These are phyloP conservation scores for Rhizopogon roseolus DNA, from an alignment of 768 basidiomycete genomes.

Conservation along the genomic window DNA sequence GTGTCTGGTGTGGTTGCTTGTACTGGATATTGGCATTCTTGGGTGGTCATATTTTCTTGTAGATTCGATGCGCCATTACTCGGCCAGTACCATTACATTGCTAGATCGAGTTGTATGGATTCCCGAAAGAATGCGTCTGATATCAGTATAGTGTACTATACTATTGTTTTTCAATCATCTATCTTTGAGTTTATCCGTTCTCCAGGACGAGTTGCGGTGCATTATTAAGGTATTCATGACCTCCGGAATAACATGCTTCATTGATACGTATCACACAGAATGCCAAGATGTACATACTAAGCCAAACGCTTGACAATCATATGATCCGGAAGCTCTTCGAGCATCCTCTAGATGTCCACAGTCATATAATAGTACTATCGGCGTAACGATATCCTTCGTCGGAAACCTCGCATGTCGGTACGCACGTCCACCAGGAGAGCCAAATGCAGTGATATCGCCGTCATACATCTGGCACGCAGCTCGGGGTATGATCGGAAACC, in stretches of 20 bases:
- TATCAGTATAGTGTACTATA: neutral
- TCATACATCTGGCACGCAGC: constrained; percentile 83
- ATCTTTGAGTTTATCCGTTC: constrained; percentile 4
- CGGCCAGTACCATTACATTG: neutral
- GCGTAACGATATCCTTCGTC: constrained; percentile 76
- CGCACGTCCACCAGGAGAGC: constrained; percentile 24
- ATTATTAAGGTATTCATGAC: constrained; percentile 56
- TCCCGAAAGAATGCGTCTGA: neutral
- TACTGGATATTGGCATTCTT: too few species aligned
- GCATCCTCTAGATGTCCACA: constrained; percentile 78
- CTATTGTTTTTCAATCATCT: constrained; percentile 13
- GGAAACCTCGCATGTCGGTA: constrained; percentile 76
- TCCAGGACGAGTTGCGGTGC: constrained; percentile 23
- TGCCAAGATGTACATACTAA: constrained; percentile 76
- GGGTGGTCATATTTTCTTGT: too few species aligned
- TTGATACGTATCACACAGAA: constrained; percentile 76
- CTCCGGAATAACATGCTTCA: constrained; percentile 68
- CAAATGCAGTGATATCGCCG: constrained; percentile 46
- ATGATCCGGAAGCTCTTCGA: constrained; percentile 61
- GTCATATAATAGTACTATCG: constrained; percentile 79
- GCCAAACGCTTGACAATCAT: constrained; percentile 45
- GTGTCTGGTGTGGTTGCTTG: too few species aligned
- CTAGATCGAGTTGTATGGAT: neutral
- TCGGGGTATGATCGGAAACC: constrained; percentile 90
- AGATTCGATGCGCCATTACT: neutral